These are phyloP conservation scores for Pelagophyceae sp. DNA, from an alignment of 352 stramenopile genomes.

Conservation along the genomic window DNA sequence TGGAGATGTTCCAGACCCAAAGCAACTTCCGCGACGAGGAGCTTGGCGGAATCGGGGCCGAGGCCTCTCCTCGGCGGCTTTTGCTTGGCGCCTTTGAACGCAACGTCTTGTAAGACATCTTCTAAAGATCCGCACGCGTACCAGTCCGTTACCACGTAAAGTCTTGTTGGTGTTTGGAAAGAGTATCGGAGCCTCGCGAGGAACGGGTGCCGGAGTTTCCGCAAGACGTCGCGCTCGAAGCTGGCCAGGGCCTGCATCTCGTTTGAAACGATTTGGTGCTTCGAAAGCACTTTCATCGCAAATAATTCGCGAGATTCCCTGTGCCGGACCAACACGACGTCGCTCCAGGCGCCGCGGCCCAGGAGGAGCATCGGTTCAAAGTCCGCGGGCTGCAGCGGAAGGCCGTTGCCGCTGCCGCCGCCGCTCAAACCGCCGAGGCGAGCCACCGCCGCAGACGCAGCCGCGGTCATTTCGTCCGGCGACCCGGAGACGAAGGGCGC, in stretches of 20 bases:
- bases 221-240: background rate
- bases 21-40: background rate
- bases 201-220: background rate
- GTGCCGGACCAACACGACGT: background rate
- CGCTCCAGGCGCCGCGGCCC: background rate
- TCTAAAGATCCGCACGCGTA: background rate
- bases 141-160: background rate
- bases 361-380: background rate
- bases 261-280: background rate
- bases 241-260: background rate
- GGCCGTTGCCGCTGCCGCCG: background rate
- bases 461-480: background rate
- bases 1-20: background rate
- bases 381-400: background rate
- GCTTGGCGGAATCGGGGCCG: background rate
- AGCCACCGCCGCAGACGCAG: background rate
- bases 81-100: no score
- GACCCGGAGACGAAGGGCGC: no score
- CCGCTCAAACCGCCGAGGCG: background rate
- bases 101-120: constrained; percentile 56
- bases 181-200: background rate
- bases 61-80: background rate
- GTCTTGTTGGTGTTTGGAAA: background rate
- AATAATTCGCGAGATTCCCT: background rate
- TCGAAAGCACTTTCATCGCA: background rate